Evolutionary conservation across 805 yeast genomes (phyloP).

Genomic region (Candida tammaniensis): DNA sequence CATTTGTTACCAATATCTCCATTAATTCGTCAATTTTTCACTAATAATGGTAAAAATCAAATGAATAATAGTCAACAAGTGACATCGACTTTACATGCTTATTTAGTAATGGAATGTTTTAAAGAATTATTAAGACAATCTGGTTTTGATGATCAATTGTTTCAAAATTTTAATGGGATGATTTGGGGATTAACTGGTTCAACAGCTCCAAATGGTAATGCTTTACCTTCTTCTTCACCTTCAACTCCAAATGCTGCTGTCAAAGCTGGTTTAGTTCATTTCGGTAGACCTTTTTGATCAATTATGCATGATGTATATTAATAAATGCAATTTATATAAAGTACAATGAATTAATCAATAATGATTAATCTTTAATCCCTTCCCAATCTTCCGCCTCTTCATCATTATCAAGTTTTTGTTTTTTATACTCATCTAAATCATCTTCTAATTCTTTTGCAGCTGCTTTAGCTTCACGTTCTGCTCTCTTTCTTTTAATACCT

Average conservation of each 20-base stretch:
- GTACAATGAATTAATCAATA: too few relatives aligned
- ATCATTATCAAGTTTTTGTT: constrained; percentile 13
- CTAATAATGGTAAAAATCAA: constrained; percentile 22
- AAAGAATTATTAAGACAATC: constrained; percentile 47
- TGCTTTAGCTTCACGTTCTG: constrained; percentile 41
- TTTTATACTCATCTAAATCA: constrained; percentile 17
- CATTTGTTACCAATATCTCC: constrained; percentile 59
- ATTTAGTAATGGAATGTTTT: constrained; percentile 62
- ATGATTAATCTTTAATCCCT: constrained; percentile 25
- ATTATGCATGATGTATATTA: constrained; percentile 7
- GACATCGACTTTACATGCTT: constrained; percentile 58
- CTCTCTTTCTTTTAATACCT: constrained; percentile 50
- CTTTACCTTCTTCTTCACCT: constrained; percentile 14
- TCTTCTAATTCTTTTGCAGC: constrained; percentile 24
- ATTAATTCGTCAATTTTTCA: constrained; percentile 39
- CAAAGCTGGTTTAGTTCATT: constrained; percentile 25
- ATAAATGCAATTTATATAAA: constrained; percentile 5
- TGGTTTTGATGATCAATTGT: constrained; percentile 18
- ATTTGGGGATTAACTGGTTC: constrained; percentile 48
- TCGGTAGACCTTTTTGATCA: constrained; percentile 26
- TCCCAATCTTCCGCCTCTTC: constrained; percentile 20
- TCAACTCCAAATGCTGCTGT: constrained; percentile 22
- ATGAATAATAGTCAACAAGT: constrained; percentile 26
- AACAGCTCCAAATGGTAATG: constrained; percentile 3
- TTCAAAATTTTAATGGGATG: constrained; percentile 44